phyloP scores from a whole-genome alignment of 768 basidiomycete genomes.

The Tylopilus sp. region DNA sequence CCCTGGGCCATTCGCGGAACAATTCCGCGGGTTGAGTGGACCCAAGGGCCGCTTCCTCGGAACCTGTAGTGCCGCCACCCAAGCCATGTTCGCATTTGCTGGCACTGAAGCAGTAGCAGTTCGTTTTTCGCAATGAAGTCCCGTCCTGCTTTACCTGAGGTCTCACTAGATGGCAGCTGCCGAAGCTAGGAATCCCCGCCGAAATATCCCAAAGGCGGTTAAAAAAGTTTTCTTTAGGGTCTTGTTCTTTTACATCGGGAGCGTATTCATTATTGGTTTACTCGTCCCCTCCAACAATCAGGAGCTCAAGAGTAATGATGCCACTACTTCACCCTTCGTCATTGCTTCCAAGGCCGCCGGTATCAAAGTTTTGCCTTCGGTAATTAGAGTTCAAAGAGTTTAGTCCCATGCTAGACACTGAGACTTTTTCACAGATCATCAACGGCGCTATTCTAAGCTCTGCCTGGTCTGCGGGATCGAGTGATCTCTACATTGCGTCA shows the following conservation, averaged over 20 bases:
- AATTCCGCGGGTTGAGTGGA: not conserved
- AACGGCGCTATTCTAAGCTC: constrained; percentile 1
- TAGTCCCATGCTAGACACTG: not conserved
- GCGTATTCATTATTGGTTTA: constrained; percentile 2
- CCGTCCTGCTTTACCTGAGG: not conserved
- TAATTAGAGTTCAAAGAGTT: not conserved
- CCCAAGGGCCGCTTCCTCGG: not conserved
- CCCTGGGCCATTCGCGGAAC: not conserved
- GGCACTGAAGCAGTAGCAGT: constrained; percentile 5
- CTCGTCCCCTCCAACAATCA: not conserved
- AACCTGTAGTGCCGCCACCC: not conserved
- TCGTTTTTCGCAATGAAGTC: not conserved
- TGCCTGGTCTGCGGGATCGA: constrained; percentile 3
- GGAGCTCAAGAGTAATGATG: constrained; percentile 17
- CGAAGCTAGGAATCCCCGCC: constrained; percentile 4
- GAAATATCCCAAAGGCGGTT: not conserved
- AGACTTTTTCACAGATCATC: not conserved
- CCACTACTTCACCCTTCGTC: not conserved
- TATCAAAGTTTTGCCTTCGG: not conserved
- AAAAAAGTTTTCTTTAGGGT: not conserved
- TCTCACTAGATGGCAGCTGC: not conserved
- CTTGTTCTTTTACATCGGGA: constrained; percentile 1
- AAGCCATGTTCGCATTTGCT: not conserved
- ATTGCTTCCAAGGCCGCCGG: not conserved
- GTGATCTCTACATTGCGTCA: constrained; percentile 2